Evolutionary conservation across 345 rosid genomes (phyloP).

Genomic region (Hirschfeldia incana): DNA sequence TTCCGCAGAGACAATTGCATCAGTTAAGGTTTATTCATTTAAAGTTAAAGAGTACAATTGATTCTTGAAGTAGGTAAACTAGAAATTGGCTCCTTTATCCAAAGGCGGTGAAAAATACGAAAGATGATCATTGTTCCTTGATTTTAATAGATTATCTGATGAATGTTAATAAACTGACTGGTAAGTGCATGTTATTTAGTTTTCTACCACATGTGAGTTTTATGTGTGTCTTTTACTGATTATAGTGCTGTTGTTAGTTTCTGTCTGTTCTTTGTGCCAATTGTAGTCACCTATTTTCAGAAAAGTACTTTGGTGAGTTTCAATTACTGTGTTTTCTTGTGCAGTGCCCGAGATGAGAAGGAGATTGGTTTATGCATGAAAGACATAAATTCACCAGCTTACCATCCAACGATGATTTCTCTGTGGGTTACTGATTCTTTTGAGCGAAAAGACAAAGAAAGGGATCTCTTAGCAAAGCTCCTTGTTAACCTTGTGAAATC

Average conservation of each 20-base stretch:
- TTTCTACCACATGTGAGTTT: slow-evolving; percentile 2
- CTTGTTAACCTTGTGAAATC: slow-evolving; percentile 66
- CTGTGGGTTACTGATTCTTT: slow-evolving; percentile 94
- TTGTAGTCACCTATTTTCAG: background rate
- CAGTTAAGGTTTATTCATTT: background rate
- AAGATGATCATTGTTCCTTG: slow-evolving; percentile 9
- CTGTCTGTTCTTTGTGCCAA: background rate
- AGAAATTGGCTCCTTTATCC: background rate
- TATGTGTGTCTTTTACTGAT: background rate
- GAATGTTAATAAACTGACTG: slow-evolving; percentile 3
- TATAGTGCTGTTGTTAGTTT: background rate
- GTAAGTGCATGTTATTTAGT: background rate
- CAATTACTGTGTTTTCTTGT: slow-evolving; percentile 22
- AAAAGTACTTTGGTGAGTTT: slow-evolving; percentile 15
- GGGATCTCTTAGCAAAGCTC: slow-evolving; percentile 81
- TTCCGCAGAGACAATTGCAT: slow-evolving; percentile 8
- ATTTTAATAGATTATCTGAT: background rate
- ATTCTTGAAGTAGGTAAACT: slow-evolving; percentile 8
- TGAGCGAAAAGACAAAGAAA: slow-evolving; percentile 88
- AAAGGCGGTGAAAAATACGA: background rate
- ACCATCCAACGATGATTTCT: slow-evolving; percentile 84
- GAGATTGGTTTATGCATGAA: slow-evolving; percentile 85
- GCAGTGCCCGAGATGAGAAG: slow-evolving; percentile 86
- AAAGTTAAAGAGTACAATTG: background rate
- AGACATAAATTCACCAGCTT: slow-evolving; percentile 75